These are phyloP conservation scores for Gyromitra esculenta DNA, from an alignment of 2,329 filamentous ascomycete species.

Conservation along the genomic window DNA sequence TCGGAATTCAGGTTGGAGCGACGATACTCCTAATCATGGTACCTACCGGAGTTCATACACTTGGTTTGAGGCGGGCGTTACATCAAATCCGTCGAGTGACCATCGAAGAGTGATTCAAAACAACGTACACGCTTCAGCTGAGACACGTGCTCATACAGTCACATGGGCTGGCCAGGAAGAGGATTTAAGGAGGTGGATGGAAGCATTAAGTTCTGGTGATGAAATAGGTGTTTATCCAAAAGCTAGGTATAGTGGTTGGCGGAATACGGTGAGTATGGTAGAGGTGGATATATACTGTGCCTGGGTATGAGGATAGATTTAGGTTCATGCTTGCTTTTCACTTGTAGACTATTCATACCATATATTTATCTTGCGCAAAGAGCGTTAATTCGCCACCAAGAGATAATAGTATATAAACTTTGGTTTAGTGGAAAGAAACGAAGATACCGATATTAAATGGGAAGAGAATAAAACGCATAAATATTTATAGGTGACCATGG, in stretches of 20 bases:
- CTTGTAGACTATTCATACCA: too few relatives aligned
- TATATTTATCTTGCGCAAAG: too few relatives aligned
- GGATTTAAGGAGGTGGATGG: neutral
- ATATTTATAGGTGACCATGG: too few relatives aligned
- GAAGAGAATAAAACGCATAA: too few relatives aligned
- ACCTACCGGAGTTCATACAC: constrained; percentile 9
- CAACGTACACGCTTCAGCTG: constrained; percentile 5
- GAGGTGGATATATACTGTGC: constrained; percentile 33
- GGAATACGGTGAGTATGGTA: neutral
- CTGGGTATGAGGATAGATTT: constrained; percentile 13
- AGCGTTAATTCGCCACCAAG: too few relatives aligned
- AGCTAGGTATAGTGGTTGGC: neutral
- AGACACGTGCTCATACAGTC: neutral
- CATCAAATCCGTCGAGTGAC: neutral
- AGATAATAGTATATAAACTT: too few relatives aligned
- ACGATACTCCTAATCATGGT: neutral
- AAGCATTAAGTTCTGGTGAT: neutral
- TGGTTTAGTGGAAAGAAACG: too few relatives aligned
- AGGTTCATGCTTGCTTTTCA: too few relatives aligned
- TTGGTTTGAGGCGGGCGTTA: constrained; percentile 19
- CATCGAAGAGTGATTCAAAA: neutral
- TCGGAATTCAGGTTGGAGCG: constrained; percentile 4
- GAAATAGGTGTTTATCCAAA: constrained; percentile 8
- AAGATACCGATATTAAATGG: too few relatives aligned
- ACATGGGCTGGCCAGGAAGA: constrained; percentile 6